These are phyloP conservation scores for Lasiodiplodia sp. DNA, from an alignment of 2,329 filamentous ascomycete species.

Conservation along the genomic window DNA sequence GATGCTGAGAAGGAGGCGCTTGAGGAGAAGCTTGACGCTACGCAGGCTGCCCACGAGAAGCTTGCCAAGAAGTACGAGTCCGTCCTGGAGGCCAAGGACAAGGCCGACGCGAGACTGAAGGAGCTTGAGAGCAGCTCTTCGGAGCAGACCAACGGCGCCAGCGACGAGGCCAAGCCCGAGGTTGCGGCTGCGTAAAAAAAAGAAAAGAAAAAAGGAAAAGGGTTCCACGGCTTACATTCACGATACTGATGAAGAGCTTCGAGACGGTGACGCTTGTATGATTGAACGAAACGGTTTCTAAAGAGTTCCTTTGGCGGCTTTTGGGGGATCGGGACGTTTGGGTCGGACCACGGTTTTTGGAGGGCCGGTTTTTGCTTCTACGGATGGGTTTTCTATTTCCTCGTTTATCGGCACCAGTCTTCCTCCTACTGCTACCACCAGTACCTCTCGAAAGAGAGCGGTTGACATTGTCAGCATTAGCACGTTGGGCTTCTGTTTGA, in stretches of 20 bases:
- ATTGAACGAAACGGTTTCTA: conserved; percentile 26
- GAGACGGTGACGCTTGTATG: conserved; percentile 24
- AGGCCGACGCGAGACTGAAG: conserved; percentile 18
- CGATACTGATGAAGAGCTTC: conserved; percentile 8
- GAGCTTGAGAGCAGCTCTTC: conserved; percentile 17
- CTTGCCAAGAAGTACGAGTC: conserved; percentile 37
- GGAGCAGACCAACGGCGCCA: conserved; percentile 21
- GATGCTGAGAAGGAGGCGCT: conserved; percentile 35
- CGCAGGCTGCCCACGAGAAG: conserved; percentile 37
- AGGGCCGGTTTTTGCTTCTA: conserved; percentile 6
- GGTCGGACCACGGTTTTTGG: conserved; percentile 7
- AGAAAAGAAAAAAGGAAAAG: neutral
- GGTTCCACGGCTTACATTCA: neutral
- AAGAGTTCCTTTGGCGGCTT: conserved; percentile 21
- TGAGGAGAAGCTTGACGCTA: conserved; percentile 24
- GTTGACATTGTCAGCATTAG: neutral
- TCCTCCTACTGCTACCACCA: conserved; percentile 5
- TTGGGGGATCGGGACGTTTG: conserved; percentile 22
- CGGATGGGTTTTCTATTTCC: conserved; percentile 4
- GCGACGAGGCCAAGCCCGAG: neutral
- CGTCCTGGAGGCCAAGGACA: conserved; percentile 35
- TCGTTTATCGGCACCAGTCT: conserved; percentile 5
- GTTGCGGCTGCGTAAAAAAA: conserved; percentile 15
- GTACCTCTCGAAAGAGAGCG: neutral
- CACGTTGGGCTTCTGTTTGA: neutral